Conservation (phyloP, 2,329 filamentous ascomycete genomes). For the Gliomastix tumulicola region DNA sequence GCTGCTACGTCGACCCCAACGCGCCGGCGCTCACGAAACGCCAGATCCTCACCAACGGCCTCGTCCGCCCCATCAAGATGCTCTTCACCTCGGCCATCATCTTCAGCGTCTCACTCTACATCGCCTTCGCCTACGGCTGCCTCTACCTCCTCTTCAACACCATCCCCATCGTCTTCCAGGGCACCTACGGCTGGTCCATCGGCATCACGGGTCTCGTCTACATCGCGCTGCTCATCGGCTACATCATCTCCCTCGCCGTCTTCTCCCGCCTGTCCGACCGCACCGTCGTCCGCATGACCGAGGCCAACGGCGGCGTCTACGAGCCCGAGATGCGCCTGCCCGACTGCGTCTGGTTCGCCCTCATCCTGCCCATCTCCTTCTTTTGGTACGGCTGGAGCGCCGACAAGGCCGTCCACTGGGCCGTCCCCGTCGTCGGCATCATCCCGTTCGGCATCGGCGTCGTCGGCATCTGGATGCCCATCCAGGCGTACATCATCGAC, state of each 20-base stretch:
- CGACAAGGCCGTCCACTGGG: conserved; percentile 20
- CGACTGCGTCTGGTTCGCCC: conserved; percentile 20
- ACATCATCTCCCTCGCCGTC: conserved; percentile 27
- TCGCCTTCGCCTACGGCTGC: conserved; percentile 43
- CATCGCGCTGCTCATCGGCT: conserved; percentile 36
- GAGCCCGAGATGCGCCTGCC: conserved; percentile 26
- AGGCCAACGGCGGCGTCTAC: conserved; percentile 28
- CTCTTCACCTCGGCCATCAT: conserved; percentile 41
- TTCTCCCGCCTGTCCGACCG: conserved; percentile 37
- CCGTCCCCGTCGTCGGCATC: conserved; percentile 27
- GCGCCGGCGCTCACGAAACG: conserved; percentile 12
- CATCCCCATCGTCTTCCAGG: conserved; percentile 41
- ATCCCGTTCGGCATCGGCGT: conserved; percentile 36
- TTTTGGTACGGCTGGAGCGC: conserved; percentile 27
- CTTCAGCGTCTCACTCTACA: conserved; percentile 37
- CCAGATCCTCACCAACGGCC: conserved; percentile 34
- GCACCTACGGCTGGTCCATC: conserved; percentile 36
- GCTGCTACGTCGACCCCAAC: conserved; percentile 35
- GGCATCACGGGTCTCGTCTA: conserved; percentile 42
- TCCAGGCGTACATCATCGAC: conserved; percentile 56
- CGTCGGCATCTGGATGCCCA: conserved; percentile 37
- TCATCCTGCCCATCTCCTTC: conserved; percentile 21
- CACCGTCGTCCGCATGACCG: conserved; percentile 36
- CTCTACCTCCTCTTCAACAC: conserved; percentile 49
- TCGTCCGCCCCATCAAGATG: conserved; percentile 45